Conservation (phyloP, 805 yeast species). For the Blastobotrys peoriensis region DNA sequence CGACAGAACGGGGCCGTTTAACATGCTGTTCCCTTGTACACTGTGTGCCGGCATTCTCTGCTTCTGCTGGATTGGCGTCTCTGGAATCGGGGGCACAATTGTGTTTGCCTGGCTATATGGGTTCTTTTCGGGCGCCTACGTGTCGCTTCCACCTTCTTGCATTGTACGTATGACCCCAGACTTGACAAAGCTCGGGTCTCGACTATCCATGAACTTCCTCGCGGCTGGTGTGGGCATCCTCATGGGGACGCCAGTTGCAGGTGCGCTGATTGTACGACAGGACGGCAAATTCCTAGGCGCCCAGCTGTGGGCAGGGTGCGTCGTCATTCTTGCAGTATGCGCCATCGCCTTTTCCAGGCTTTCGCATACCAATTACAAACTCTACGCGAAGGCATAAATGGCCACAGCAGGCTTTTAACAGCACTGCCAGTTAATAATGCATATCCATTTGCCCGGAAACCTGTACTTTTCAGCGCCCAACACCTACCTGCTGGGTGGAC, state of each 20-base stretch:
- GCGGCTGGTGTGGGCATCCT: conserved; percentile 45
- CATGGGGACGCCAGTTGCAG: conserved; percentile 29
- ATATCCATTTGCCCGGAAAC: too few relatives aligned
- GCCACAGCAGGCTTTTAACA: too few relatives aligned
- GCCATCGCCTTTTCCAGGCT: neutral
- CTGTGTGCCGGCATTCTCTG: conserved; percentile 10
- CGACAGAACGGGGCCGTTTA: conserved; percentile 43
- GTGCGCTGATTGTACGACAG: conserved; percentile 20
- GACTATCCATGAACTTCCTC: conserved; percentile 61
- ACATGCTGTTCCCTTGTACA: conserved; percentile 29
- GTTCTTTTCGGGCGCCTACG: conserved; percentile 29
- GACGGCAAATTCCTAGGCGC: conserved; percentile 18
- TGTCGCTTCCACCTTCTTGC: conserved; percentile 28
- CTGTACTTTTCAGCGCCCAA: too few relatives aligned
- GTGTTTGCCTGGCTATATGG: conserved; percentile 29
- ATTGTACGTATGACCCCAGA: conserved; percentile 30
- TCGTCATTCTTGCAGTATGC: conserved; percentile 2
- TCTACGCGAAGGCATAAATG: neutral
- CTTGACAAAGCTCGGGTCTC: conserved; percentile 36
- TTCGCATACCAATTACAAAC: neutral
- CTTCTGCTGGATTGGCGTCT: conserved; percentile 19
- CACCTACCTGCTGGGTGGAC: too few relatives aligned
- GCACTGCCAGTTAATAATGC: too few relatives aligned
- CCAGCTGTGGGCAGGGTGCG: conserved; percentile 16
- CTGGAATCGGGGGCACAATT: conserved; percentile 24